phyloP scores from a whole-genome alignment of 164 flowering plant genomes.

The Vitis cinerea region DNA sequence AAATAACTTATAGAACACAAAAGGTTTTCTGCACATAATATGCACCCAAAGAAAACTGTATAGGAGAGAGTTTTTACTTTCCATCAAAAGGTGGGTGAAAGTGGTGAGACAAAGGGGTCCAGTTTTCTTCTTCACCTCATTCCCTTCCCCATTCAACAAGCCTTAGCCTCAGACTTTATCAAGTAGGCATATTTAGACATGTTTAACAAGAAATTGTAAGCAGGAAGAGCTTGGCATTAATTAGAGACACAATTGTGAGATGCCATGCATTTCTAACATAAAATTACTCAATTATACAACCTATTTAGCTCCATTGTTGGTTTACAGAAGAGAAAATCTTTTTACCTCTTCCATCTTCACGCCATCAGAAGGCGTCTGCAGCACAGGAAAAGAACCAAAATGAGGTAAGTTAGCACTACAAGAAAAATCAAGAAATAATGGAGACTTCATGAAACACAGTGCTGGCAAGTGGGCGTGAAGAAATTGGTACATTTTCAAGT shows the following conservation, averaged over 20 bases:
- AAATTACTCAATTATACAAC: no score
- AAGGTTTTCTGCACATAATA: neutral
- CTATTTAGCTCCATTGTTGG: no score
- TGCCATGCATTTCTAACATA: no score
- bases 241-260: no score
- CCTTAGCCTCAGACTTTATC: no score
- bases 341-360: slow-evolving; percentile 74
- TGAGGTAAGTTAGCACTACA: neutral
- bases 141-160: neutral
- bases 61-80: no score
- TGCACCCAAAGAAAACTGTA: neutral
- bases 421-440: neutral
- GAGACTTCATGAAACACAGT: neutral
- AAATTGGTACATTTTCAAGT: no score
- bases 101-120: neutral
- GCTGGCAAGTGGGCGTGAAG: neutral
- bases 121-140: neutral
- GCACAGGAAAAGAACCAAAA: slow-evolving; percentile 6
- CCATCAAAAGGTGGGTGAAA: neutral
- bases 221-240: no score
- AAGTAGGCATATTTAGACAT: no score
- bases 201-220: no score
- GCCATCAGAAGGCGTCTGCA: slow-evolving; percentile 62
- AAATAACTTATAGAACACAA: neutral
- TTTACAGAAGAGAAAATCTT: neutral